Conservation (phyloP, 2,329 filamentous ascomycete species). For the Oidium heveae region DNA sequence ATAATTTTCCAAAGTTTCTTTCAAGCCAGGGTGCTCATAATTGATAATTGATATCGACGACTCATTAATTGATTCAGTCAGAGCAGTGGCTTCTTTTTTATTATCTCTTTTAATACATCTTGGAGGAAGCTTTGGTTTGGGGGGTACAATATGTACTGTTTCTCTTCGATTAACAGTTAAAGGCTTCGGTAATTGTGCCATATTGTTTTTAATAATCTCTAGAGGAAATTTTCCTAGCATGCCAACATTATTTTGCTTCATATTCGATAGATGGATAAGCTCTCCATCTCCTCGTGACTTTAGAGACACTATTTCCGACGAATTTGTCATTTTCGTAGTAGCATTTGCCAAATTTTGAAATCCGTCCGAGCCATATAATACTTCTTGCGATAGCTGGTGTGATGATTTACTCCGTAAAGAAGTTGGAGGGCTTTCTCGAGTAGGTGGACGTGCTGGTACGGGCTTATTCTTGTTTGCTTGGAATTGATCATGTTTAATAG, state of each 20-base stretch:
- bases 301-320: constrained; percentile 25
- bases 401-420: constrained; percentile 8
- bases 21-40: constrained; percentile 51
- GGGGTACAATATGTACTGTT: not conserved
- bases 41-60: constrained; percentile 78
- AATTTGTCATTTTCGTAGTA: constrained; percentile 16
- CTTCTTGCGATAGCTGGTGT: constrained; percentile 1
- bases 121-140: constrained; percentile 23
- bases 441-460: constrained; percentile 6
- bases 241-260: not conserved
- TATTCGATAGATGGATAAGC: not conserved
- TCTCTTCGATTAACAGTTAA: not conserved
- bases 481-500: not conserved
- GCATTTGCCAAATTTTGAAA: constrained; percentile 1
- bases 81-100: constrained; percentile 2
- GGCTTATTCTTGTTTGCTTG: constrained; percentile 4
- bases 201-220: not conserved
- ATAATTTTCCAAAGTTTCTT: constrained; percentile 32
- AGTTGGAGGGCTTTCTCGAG: constrained; percentile 7
- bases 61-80: constrained; percentile 27
- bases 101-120: constrained; percentile 1
- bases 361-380: too few relatives aligned
- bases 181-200: not conserved
- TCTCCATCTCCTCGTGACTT: constrained; percentile 20
- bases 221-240: not conserved